Percentiles rank a stretch among this genome's conserved stretches.
These are phyloP conservation scores for Candida easanensis DNA, from an alignment of 805 yeast genomes.

Conservation along the genomic window DNA sequence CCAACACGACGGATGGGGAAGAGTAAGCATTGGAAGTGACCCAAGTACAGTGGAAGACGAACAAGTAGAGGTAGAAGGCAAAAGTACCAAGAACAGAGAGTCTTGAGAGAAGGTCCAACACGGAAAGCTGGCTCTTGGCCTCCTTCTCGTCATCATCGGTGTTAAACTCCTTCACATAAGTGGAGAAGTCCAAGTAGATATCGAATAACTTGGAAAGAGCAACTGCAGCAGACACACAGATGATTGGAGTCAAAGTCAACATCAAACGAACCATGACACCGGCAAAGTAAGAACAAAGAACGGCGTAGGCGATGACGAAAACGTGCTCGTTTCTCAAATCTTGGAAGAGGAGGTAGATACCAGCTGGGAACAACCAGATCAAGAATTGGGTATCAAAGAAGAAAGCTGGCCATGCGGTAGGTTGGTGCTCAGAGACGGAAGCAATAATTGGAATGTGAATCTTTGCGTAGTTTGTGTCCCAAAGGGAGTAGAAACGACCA, in stretches of 20 bases:
- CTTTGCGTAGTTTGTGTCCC: constrained; percentile 98
- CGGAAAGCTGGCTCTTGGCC: constrained; percentile 16
- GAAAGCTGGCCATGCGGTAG: constrained; percentile 99
- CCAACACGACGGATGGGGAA: constrained; percentile 94
- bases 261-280: constrained; percentile 99
- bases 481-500: constrained; percentile 95
- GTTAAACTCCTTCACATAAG: constrained; percentile 22
- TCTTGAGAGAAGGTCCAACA: constrained; percentile 45
- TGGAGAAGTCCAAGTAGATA: constrained; percentile 66
- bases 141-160: constrained; percentile 3
- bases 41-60: constrained; percentile 95
- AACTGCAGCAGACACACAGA: constrained; percentile 90
- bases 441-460: constrained; percentile 98
- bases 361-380: constrained; percentile 98
- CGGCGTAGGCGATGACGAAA: constrained; percentile 86
- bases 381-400: constrained; percentile 90
- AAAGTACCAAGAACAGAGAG: constrained; percentile 64
- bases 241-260: constrained; percentile 94
- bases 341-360: constrained; percentile 85
- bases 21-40: constrained; percentile 95
- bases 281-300: constrained; percentile 94
- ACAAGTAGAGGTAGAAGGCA: constrained; percentile 68
- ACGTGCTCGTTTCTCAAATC: constrained; percentile 90
- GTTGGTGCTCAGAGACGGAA: constrained; percentile 98
- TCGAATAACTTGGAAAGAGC: constrained; percentile 84